phyloP scores from a whole-genome alignment of 1,284 basidiomycete species.

The Ceratobasidium sp. region DNA sequence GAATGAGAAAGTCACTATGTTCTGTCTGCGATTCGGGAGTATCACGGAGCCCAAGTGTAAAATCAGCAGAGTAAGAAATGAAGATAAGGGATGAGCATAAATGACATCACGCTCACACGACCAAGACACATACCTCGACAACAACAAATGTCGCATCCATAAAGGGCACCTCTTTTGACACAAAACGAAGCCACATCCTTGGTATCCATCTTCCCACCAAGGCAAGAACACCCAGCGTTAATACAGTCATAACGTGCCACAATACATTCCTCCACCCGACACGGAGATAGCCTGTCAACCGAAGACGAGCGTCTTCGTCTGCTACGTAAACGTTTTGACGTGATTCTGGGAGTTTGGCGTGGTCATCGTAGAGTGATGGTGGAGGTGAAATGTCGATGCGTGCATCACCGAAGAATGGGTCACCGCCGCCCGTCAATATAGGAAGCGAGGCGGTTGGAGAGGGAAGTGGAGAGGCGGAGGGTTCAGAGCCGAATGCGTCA shows the following conservation, averaged over 20 bases:
- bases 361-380: slow-evolving; percentile 57
- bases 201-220: slow-evolving; percentile 95
- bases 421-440: slow-evolving; percentile 61
- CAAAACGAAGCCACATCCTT: slow-evolving; percentile 84
- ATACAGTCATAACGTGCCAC: slow-evolving; percentile 77
- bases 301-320: slow-evolving; percentile 91
- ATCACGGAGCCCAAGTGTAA: no score
- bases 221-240: slow-evolving; percentile 78
- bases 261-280: slow-evolving; percentile 67
- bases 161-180: slow-evolving; percentile 86
- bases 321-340: slow-evolving; percentile 87
- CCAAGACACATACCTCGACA: slow-evolving; percentile 74
- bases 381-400: slow-evolving; percentile 73
- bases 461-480: slow-evolving; percentile 59
- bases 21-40: slow-evolving; percentile 64
- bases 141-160: slow-evolving; percentile 79
- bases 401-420: slow-evolving; percentile 79
- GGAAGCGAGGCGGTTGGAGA: slow-evolving; percentile 69
- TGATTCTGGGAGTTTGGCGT: slow-evolving; percentile 69
- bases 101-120: not conserved
- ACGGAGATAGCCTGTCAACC: slow-evolving; percentile 89
- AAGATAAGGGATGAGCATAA: no score
- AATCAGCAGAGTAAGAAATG: no score
- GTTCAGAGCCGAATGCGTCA: slow-evolving; percentile 46
- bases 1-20: slow-evolving; percentile 80